Evolutionary conservation across 2,329 filamentous ascomycete genomes (phyloP), one percentile per base, ranked within the genome.

Genomic region (Hymenoscyphus linearis): DNA sequence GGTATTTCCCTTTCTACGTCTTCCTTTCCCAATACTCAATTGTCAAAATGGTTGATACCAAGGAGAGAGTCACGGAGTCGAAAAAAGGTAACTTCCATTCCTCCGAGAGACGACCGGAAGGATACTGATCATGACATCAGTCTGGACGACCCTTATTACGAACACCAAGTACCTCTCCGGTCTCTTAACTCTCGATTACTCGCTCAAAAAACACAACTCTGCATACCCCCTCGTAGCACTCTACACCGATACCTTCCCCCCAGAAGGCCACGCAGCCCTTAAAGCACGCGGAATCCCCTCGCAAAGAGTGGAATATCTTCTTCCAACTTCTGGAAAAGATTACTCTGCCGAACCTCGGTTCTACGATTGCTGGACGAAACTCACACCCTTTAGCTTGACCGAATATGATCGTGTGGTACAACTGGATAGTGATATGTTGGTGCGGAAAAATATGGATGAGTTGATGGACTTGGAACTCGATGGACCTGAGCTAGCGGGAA

Each of bases 301-400:
- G 62, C 85, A 89, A 74, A 83, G 80, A 68, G 86, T 96, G 68
- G 83, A 86, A 55, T 89, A 90, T 74, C 82, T 96, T 44, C 78
- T 89, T 12, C 90, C 91, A 1, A 81, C 82, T 2, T 75, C 78
- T 57, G 86, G 85, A 63, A 77, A 76, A 65, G 86, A 90, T 76
- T 96, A 86, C 78, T 82, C 79, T 69, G 83, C 89, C 64, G 91
- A 96, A 74, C 86, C 88, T 56, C 87, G 92, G 68, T 96, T 96
- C 80, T 88, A 91, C 76, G 90, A 96, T 75, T 92, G 88, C 80
- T 96, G 91, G 91, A 90, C 83, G 75, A 96, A 96, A 76, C 83
- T 96, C 31, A 84, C 87, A 16, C 85, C 89, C 5, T 96, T 96
- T 74, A 86, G 84, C 25, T 79, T 96, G 35, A 81, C 81, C 18